A percentile compares a stretch with the other conserved stretches of the same genome.
These are phyloP conservation scores for Podila clonocystis DNA, from an alignment of 192 early-diverging fungal species.

Conservation along the genomic window DNA sequence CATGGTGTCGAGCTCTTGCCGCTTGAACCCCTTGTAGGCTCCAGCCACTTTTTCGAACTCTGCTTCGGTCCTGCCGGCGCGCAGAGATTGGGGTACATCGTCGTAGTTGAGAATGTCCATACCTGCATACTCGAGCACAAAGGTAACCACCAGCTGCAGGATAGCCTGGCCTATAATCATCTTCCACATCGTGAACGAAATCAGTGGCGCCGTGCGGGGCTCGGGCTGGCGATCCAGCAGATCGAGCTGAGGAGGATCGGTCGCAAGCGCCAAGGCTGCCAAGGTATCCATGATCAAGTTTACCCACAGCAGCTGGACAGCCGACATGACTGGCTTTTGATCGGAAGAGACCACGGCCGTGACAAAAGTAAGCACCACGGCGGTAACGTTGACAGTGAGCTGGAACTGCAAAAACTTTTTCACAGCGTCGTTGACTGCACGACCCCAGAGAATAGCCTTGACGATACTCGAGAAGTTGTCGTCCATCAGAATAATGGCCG, in stretches of 20 bases:
- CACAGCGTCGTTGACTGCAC: constrained; percentile 94
- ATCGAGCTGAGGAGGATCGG: constrained; percentile 89
- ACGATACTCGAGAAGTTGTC: constrained; percentile 99
- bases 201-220: constrained; percentile 81
- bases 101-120: constrained; percentile 68
- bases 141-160: constrained; percentile 86
- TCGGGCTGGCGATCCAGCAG: constrained; percentile 90
- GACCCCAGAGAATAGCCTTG: constrained; percentile 98
- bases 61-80: constrained; percentile 5
- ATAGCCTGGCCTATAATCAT: constrained; percentile 93
- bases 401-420: constrained; percentile 99
- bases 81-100: constrained; percentile 17
- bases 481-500: constrained; percentile 97
- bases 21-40: constrained; percentile 27
- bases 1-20: constrained; percentile 70
- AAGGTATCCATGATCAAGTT: constrained; percentile 99
- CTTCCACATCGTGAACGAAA: constrained; percentile 94
- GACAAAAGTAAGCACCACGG: constrained; percentile 83
- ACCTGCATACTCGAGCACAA: constrained; percentile 74
- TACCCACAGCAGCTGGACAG: constrained; percentile 98
- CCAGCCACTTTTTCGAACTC: neutral
- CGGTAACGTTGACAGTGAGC: constrained; percentile 96
- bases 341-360: constrained; percentile 70
- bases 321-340: constrained; percentile 89
- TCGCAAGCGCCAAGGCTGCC: constrained; percentile 96